phyloP scores from a whole-genome alignment of 768 basidiomycete genomes.

The Lactifluus volemus region DNA sequence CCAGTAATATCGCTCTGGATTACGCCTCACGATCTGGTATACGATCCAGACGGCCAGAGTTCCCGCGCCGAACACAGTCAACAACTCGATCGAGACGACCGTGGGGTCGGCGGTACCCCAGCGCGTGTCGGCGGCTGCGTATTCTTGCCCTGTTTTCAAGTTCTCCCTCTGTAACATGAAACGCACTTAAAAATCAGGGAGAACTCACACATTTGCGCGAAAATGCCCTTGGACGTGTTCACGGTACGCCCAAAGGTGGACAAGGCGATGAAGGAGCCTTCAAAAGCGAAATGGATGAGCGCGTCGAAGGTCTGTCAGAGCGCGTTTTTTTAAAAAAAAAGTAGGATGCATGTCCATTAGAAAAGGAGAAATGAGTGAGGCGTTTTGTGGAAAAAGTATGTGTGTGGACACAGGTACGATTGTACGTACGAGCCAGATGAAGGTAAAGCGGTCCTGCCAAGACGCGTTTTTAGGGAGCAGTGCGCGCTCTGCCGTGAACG shows the following conservation, averaged over 20 bases:
- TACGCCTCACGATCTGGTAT: constrained; percentile 51
- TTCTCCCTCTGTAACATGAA: not conserved
- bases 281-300: constrained; percentile 69
- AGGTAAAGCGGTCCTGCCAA: constrained; percentile 59
- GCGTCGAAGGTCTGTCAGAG: constrained; percentile 61
- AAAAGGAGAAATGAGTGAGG: not conserved
- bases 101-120: constrained; percentile 78
- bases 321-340: too few relatives aligned
- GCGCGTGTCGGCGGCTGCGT: constrained; percentile 68
- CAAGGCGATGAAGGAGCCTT: constrained; percentile 73
- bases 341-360: too few relatives aligned
- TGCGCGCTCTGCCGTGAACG: constrained; percentile 43
- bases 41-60: constrained; percentile 68
- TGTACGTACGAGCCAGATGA: constrained; percentile 65
- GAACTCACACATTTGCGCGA: constrained; percentile 67
- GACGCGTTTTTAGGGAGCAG: constrained; percentile 55
- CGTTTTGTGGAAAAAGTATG: too few relatives aligned
- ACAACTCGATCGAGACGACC: constrained; percentile 72
- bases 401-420: too few relatives aligned
- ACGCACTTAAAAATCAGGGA: too few relatives aligned
- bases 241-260: constrained; percentile 69
- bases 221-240: constrained; percentile 54
- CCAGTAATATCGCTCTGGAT: constrained; percentile 71
- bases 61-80: constrained; percentile 74
- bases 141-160: constrained; percentile 57